Percentiles rank a stretch among this genome's conserved stretches.
phyloP scores from a whole-genome alignment of 2,329 filamentous ascomycete species.

The Mycocentrospora acerina region DNA sequence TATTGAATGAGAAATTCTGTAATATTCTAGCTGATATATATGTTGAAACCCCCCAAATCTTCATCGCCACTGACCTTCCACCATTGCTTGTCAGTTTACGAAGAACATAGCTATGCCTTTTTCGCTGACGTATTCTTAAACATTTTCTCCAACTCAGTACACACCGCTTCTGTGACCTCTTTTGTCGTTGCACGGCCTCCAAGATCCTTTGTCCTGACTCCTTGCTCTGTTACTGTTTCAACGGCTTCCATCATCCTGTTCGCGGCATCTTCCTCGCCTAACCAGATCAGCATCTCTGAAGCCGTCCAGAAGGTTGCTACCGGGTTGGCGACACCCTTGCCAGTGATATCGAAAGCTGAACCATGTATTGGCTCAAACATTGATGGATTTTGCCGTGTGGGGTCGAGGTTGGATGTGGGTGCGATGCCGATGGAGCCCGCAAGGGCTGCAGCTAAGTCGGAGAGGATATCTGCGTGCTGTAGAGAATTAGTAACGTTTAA shows the following conservation, averaged over 20 bases:
- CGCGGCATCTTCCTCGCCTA: conserved; percentile 56
- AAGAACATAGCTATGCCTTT: too few relatives aligned
- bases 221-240: conserved; percentile 55
- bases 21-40: too few relatives aligned
- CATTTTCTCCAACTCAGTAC: conserved; percentile 38
- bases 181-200: conserved; percentile 50
- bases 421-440: conserved; percentile 73
- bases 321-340: conserved; percentile 59
- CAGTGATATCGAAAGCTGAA: conserved; percentile 60
- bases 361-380: conserved; percentile 66
- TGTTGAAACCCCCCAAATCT: too few relatives aligned
- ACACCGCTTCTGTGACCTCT: conserved; percentile 48
- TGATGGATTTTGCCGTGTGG: conserved; percentile 59
- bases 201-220: conserved; percentile 56
- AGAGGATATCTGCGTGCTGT: conserved; percentile 64
- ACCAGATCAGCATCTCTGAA: conserved; percentile 60
- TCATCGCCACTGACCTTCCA: too few relatives aligned
- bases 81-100: too few relatives aligned
- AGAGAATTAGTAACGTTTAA: not conserved
- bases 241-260: conserved; percentile 54
- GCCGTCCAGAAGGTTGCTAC: conserved; percentile 63
- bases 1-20: too few relatives aligned
- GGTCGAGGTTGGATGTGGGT: conserved; percentile 62
- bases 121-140: conserved; percentile 1
- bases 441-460: conserved; percentile 68